Evolutionary conservation across 768 basidiomycete genomes (phyloP).

Genomic region (Naganishia vaughanmartiniae): DNA sequence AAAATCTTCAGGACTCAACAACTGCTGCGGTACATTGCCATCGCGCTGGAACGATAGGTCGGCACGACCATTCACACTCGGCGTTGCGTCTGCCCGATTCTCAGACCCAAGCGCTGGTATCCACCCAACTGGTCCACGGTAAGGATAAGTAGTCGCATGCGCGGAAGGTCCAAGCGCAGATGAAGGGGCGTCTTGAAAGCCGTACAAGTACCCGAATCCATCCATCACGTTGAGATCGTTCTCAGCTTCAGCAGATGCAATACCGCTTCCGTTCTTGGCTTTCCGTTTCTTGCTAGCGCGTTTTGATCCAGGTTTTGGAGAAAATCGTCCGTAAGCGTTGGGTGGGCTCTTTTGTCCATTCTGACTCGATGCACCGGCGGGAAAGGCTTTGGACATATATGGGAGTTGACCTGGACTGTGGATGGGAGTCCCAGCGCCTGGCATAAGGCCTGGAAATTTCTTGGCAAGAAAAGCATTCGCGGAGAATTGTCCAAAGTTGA

Average conservation of each 20-base stretch:
- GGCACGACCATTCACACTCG: neutral
- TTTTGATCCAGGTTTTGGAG: constrained; percentile 1
- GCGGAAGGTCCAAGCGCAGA: neutral
- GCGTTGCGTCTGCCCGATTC: neutral
- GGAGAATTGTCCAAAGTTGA: constrained; percentile 17
- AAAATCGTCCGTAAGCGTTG: neutral
- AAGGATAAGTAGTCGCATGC: neutral
- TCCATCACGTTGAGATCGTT: constrained; percentile 23
- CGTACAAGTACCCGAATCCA: constrained; percentile 19
- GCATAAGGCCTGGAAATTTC: constrained; percentile 17
- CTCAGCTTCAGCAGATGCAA: constrained; percentile 15
- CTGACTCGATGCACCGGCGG: neutral
- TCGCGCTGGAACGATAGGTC: neutral
- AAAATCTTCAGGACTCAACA: constrained; percentile 20
- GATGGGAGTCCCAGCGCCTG: constrained; percentile 8
- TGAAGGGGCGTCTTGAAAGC: constrained; percentile 8
- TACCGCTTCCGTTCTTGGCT: constrained; percentile 19
- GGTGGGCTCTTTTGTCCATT: neutral
- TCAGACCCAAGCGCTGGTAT: neutral
- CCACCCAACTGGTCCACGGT: constrained; percentile 19
- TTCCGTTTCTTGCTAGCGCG: constrained; percentile 15
- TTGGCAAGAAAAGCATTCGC: constrained; percentile 18
- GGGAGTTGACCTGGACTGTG: constrained; percentile 21
- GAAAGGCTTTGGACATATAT: constrained; percentile 18
- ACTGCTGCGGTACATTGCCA: neutral